These are phyloP conservation scores for Alternaria ethzedia DNA, from an alignment of 2,329 filamentous ascomycete genomes.

Conservation along the genomic window DNA sequence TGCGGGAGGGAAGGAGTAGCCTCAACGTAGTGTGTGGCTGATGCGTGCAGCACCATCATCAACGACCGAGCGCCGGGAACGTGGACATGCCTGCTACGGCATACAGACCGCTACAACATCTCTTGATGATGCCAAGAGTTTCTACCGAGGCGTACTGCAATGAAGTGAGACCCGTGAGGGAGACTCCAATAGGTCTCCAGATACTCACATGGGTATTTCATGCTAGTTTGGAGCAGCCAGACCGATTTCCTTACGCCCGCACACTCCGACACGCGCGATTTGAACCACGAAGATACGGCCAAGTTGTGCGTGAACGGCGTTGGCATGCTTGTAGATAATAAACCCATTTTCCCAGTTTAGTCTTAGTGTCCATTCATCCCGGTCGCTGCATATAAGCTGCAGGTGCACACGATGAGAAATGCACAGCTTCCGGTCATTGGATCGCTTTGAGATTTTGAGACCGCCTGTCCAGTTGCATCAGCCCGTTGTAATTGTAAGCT, in stretches of 20 bases:
- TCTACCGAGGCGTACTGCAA: background rate
- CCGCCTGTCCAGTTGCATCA: slow-evolving; percentile 1
- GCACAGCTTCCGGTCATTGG: slow-evolving; percentile 15
- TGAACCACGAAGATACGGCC: background rate
- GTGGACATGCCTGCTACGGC: background rate
- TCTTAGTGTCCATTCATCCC: slow-evolving; percentile 15
- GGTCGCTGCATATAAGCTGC: slow-evolving; percentile 19
- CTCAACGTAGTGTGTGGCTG: slow-evolving; percentile 10
- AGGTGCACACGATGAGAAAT: slow-evolving; percentile 12
- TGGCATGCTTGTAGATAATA: slow-evolving; percentile 10
- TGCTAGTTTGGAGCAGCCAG: background rate
- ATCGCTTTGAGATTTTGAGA: background rate
- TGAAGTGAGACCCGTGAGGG: background rate
- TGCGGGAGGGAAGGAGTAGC: background rate
- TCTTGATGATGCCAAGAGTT: slow-evolving; percentile 6
- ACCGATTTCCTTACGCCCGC: background rate
- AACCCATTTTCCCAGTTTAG: slow-evolving; percentile 24
- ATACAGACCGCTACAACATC: slow-evolving; percentile 6
- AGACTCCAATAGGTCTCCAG: background rate
- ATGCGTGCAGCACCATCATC: slow-evolving; percentile 1
- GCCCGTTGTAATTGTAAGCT: slow-evolving; percentile 11
- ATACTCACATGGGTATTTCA: background rate
- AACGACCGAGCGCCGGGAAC: background rate
- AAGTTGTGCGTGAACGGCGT: background rate
- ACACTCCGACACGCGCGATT: background rate